phyloP scores from a whole-genome alignment of 2,329 filamentous ascomycete genomes.

The Aspergillus glaucus region DNA sequence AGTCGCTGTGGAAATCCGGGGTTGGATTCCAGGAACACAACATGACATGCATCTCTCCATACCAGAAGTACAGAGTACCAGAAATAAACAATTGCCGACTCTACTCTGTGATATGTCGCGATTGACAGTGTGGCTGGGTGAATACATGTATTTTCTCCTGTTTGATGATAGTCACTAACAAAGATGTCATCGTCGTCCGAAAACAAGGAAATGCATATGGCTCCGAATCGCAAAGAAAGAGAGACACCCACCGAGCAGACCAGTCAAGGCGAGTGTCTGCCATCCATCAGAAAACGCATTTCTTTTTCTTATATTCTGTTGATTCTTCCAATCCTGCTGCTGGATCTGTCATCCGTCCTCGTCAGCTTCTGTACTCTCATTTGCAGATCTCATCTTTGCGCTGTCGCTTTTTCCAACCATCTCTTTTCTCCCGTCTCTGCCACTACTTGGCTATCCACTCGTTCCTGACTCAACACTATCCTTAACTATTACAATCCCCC shows the following conservation, averaged over 20 bases:
- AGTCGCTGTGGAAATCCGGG: background rate
- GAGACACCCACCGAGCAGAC: too few species aligned
- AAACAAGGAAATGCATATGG: too few species aligned
- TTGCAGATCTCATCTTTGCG: background rate
- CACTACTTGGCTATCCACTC: background rate
- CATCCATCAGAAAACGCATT: background rate
- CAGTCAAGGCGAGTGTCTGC: too few species aligned
- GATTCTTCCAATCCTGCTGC: background rate
- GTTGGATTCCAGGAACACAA: background rate
- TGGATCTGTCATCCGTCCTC: background rate
- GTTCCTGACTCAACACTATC: background rate
- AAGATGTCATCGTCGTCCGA: too few species aligned
- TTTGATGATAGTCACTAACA: too few species aligned
- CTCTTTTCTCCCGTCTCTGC: slow-evolving; percentile 1
- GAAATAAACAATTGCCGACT: too few species aligned
- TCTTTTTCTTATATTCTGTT: background rate
- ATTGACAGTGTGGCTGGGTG: too few species aligned
- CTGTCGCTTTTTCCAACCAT: slow-evolving; percentile 1
- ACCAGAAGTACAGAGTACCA: background rate
- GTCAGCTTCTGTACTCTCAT: background rate
- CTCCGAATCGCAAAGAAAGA: too few species aligned
- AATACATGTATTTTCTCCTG: too few species aligned
- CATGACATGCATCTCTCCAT: background rate
- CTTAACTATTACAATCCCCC: background rate
- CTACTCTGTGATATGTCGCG: too few species aligned